Percentiles rank a stretch among this genome's conserved stretches.
Conservation (phyloP, 1,139 yeast genomes). For the Kurtzmaniella quercitrusa region DNA sequence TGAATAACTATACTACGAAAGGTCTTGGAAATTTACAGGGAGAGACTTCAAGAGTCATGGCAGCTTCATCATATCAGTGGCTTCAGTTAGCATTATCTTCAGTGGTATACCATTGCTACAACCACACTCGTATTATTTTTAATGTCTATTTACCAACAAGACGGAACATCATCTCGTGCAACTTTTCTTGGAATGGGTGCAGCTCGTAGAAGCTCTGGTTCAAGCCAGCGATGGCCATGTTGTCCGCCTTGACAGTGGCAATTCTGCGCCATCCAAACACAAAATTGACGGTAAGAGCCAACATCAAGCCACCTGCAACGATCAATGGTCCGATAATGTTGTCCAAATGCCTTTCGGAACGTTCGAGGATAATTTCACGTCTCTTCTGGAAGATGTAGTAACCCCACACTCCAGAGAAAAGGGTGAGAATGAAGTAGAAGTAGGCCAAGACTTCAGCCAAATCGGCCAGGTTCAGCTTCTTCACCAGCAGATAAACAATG, state of each 20-base stretch:
- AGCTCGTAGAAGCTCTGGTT: constrained; percentile 26
- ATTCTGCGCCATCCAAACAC: constrained; percentile 54
- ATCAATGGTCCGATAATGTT: constrained; percentile 85
- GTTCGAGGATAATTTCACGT: constrained; percentile 66
- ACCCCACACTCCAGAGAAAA: constrained; percentile 88
- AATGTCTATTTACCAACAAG: constrained; percentile 8
- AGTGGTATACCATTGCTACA: too few species aligned
- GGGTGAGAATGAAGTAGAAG: constrained; percentile 70
- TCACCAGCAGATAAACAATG: constrained; percentile 75
- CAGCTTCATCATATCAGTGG: too few species aligned
- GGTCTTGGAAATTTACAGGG: too few species aligned
- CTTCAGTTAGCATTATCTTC: too few species aligned
- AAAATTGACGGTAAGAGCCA: constrained; percentile 70
- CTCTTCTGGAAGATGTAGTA: constrained; percentile 71
- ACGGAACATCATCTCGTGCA: constrained; percentile 30
- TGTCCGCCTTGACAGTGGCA: constrained; percentile 8
- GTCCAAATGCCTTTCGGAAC: constrained; percentile 86
- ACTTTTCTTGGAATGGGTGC: constrained; percentile 31
- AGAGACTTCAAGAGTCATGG: too few species aligned
- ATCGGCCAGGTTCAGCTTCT: constrained; percentile 51
- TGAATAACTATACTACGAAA: too few species aligned
- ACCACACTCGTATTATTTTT: neutral
- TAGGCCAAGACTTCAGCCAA: constrained; percentile 69
- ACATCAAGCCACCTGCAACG: constrained; percentile 63
- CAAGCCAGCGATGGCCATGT: constrained; percentile 8